Evolutionary conservation across 805 yeast species (phyloP), one percentile per base, ranked within the genome.

Genomic region (Sungouiozyma intestinalis): DNA sequence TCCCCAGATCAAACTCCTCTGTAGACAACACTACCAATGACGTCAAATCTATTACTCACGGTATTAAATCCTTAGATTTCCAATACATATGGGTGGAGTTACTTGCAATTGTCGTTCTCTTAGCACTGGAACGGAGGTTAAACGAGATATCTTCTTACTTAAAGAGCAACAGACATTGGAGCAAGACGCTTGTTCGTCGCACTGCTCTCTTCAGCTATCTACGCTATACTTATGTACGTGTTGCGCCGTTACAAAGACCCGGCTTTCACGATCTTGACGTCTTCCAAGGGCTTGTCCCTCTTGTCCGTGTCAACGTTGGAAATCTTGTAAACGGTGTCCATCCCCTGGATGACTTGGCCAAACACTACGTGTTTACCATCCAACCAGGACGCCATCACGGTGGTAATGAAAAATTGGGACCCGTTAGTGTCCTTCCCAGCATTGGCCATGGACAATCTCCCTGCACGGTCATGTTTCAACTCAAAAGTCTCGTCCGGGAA

Each of bases 361-460:
- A 92, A 92, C 35, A 92, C 98, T 59, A 92, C 98, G 65, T 92
- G 98, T 54, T 71, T 78, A 50, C 94, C 92, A 59, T 92, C 86
- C 59, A 92, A 76, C 97, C 98, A 92, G 39, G 81, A 68, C 43
- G 96, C 85, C 31, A 76, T 73, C 17, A 83, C 95, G 20, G 97
- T 88, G 40, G 64, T 60, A 68, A 92, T 82, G 74, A 88, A 88
- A 63, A 88, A 88, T 67, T 87, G 97, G 32, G 95, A 86, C 16
- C 96, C 96, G 62, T 87, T 87, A 65, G 88, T 81, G 66, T 81
- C 70, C 48, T 60, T 75, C 50, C 90, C 90, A 27, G 86, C 79
- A 55, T 81, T 81, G 52, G 90, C 90, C 90, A 81, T 81, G 2
- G 85, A 79, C 53, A 81, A 61, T 54, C 74, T 64, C 60, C 82